These are phyloP conservation scores for Tuber magnatum DNA, from an alignment of 495 filamentous ascomycete genomes.

Conservation along the genomic window DNA sequence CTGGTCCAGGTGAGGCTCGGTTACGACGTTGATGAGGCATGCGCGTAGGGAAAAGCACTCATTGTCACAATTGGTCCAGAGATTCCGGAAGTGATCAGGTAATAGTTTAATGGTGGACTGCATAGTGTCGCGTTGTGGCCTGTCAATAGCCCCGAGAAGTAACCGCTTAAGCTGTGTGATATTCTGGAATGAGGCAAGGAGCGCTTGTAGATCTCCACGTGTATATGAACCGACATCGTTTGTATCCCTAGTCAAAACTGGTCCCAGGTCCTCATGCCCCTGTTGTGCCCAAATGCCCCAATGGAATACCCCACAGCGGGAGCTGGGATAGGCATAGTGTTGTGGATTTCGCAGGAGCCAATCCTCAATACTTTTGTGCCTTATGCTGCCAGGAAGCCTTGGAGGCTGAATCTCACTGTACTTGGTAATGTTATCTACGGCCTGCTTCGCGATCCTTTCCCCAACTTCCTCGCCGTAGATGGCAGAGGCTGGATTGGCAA, in stretches of 20 bases:
- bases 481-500: background rate
- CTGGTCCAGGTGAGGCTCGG: background rate
- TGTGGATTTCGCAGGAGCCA: no score
- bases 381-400: background rate
- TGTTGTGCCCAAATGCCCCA: background rate
- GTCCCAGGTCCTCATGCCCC: background rate
- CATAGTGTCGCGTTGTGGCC: background rate
- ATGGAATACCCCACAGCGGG: background rate
- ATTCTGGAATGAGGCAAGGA: background rate
- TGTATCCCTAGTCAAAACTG: background rate
- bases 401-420: background rate
- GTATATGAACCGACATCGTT: background rate
- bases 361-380: background rate
- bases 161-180: background rate
- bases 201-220: background rate
- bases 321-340: background rate
- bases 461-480: background rate
- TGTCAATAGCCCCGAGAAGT: background rate
- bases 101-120: background rate
- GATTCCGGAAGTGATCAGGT: background rate
- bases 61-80: background rate
- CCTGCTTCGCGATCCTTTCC: background rate
- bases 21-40: background rate
- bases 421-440: background rate
- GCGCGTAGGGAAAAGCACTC: slow-evolving; percentile 1